Evolutionary conservation across 2,329 filamentous ascomycete species (phyloP), one percentile per base, ranked within the genome.

Genomic region (Malbranchea cinnamomea): DNA sequence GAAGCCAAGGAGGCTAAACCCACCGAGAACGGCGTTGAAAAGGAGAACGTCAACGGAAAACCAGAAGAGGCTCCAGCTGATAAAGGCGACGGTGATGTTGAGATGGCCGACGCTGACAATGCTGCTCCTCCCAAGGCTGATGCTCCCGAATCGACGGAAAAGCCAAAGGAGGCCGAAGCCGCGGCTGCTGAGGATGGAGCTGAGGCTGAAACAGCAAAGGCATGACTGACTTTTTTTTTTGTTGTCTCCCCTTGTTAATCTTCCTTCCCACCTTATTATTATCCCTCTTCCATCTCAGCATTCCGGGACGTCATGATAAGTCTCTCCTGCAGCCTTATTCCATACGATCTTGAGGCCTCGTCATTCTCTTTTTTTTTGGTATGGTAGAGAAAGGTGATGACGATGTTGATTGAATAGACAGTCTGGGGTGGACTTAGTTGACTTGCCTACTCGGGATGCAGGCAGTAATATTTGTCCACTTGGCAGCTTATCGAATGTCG

Each of bases 21-120:
- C 10, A 52, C 52, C 23, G 47, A 54, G n/a, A 60, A 62, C 24
- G 58, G 57, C 12, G 44, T 55, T 21, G 42, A 52, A 32, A 41
- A 37, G 36, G 43, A 48, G 27, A 39, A 43, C 30, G 39, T 23
- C 4, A 28, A 23, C 19, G 41, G 5, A 54, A 46, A 50, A 34
- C 41, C 44, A 33, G 48, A 46, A 53, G 38, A 49, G 18, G 28
- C 43, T 8, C 48, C 54, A 33, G 48, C 56, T 41, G 40, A 42
- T 33, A 32, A 21, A n/a, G 31, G 31, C 34, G 53, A 53, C 16
- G 38, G 42, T 28, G 48, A 50, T 18, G 16, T 43, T 5, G 50
- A 57, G 26, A 42, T 40, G 19, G 52, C 50, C 27, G 47, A 53
- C 32, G 32, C 40, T n/a, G 48, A 48, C 23, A 47, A 48, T 20